Percentiles rank a stretch among this genome's conserved stretches.
Evolutionary conservation across 495 filamentous ascomycete species (phyloP).

Genomic region (Tuber calosporum): DNA sequence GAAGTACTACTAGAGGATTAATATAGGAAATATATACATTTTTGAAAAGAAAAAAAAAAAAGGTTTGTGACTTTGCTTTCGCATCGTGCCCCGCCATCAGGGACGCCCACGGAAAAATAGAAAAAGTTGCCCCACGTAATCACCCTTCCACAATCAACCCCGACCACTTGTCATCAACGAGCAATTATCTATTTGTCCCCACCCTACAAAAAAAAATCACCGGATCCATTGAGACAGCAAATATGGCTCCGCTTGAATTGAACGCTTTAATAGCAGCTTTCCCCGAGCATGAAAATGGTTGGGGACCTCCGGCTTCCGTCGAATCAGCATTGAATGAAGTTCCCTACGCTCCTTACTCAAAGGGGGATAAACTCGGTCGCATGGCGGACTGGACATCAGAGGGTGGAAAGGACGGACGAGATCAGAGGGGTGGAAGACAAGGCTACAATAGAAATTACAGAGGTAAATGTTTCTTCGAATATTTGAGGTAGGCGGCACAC

Average conservation of each 20-base stretch:
- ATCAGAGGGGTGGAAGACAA: slow-evolving; percentile 64
- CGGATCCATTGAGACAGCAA: slow-evolving; percentile 7
- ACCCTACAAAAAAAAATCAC: not conserved
- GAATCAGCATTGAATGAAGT: slow-evolving; percentile 89
- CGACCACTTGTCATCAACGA: not conserved
- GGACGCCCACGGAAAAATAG: slow-evolving; percentile 4
- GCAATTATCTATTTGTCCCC: not conserved
- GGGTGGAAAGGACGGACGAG: slow-evolving; percentile 65
- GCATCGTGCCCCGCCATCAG: not conserved
- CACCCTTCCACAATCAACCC: not conserved
- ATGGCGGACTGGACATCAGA: slow-evolving; percentile 99
- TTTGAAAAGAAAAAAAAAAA: slow-evolving; percentile 4
- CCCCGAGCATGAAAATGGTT: slow-evolving; percentile 58
- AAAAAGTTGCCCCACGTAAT: slow-evolving; percentile 7
- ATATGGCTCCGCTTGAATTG: slow-evolving; percentile 38
- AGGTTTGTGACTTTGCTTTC: slow-evolving; percentile 33
- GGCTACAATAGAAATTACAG: slow-evolving; percentile 88
- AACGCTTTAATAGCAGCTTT: slow-evolving; percentile 50
- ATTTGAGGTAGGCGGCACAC: slow-evolving; percentile 6
- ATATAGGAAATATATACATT: not conserved
- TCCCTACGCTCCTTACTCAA: slow-evolving; percentile 94
- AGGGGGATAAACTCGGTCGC: slow-evolving; percentile 94
- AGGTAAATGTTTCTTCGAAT: slow-evolving; percentile 52
- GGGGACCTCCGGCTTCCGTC: slow-evolving; percentile 70
- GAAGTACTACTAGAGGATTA: not conserved